These are phyloP conservation scores for Talaromyces liani DNA, from an alignment of 495 filamentous ascomycete species.

Conservation along the genomic window DNA sequence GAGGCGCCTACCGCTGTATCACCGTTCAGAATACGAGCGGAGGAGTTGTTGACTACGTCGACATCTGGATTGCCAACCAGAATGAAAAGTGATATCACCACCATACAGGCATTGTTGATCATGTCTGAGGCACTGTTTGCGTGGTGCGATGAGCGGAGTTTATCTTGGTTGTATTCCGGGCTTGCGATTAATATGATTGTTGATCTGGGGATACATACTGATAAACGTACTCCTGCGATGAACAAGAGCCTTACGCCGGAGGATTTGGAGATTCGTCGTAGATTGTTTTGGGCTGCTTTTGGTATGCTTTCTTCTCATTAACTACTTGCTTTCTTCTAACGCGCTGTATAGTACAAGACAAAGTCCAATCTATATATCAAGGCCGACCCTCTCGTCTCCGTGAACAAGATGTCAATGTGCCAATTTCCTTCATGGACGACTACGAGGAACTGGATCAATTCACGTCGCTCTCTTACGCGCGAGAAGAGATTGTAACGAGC, in stretches of 20 bases:
- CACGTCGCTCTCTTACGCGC: background rate
- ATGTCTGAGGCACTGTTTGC: slow-evolving; percentile 34
- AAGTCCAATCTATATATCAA: slow-evolving; percentile 28
- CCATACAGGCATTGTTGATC: slow-evolving; percentile 34
- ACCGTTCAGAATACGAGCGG: background rate
- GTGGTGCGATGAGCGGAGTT: slow-evolving; percentile 32
- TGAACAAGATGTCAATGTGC: slow-evolving; percentile 21
- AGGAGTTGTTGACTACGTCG: background rate
- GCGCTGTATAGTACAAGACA: slow-evolving; percentile 10
- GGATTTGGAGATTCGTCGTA: slow-evolving; percentile 32
- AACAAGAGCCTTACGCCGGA: slow-evolving; percentile 20
- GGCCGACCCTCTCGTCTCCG: slow-evolving; percentile 24
- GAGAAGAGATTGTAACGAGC: background rate
- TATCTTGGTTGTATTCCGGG: slow-evolving; percentile 39
- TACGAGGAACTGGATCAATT: slow-evolving; percentile 28
- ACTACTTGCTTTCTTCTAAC: background rate
- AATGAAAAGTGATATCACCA: slow-evolving; percentile 31
- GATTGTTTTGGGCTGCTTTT: slow-evolving; percentile 35
- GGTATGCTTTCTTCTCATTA: slow-evolving; percentile 15
- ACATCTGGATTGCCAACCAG: background rate
- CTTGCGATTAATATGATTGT: slow-evolving; percentile 38
- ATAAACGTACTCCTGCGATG: slow-evolving; percentile 11
- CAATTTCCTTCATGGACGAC: slow-evolving; percentile 23
- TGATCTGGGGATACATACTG: slow-evolving; percentile 36
- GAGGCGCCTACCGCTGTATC: background rate